Base-by-base conservation (phyloP, 805 yeast genomes). In the Sugiyamaella boreocaroliniensis region DNA sequence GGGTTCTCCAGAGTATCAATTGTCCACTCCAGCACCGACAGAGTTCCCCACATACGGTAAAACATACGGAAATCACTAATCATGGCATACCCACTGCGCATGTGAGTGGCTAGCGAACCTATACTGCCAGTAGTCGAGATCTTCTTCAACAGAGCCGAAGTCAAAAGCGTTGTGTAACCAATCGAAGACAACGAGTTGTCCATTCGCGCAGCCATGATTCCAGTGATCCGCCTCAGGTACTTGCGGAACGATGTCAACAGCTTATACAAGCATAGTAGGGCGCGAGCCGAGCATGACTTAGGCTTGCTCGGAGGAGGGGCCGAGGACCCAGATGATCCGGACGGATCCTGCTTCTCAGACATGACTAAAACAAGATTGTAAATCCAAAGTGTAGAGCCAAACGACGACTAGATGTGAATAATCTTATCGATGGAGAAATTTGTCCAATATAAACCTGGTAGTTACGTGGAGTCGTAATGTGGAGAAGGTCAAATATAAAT, bases 11-110 rank as follows among this genome's bases (percentile, higher is more conserved):
- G 50, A 29, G 65, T 58, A 40, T 62, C 67, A 29, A 66, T 56
- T 1, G 69, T 69, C 74, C 74, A 72, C 43, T 64, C 62, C 2
- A 70, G 47, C 22, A 70, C 58, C 12, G 66, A 67, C 19, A 72
- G 57, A 11, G 73, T 58, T 11, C 68, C 67, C 65, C 71, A 66
- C 32, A 73, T 59, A 8, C 76, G 68, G 50, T 62, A 58, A 52
- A 71, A 68, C 41, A 66, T 72, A 20, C 76, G 65, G 19, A 66
- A 58, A 46, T 68, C 73, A 15, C 69, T 65, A 50, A 60, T 61
- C 49, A 61, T 61, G 32, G 57, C 48, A 44, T 63, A 63, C 20
- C 62, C 54, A n/a, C 48, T 51, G 26, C 48, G 45, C 32, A 62
- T 51, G 10, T 50, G 48, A 18, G 48, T 26, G 10, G 47, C 48